Evolutionary conservation across 106 monocot species (phyloP), one percentile per base, ranked within the genome.

Genomic region (Phalaenopsis equestris): DNA sequence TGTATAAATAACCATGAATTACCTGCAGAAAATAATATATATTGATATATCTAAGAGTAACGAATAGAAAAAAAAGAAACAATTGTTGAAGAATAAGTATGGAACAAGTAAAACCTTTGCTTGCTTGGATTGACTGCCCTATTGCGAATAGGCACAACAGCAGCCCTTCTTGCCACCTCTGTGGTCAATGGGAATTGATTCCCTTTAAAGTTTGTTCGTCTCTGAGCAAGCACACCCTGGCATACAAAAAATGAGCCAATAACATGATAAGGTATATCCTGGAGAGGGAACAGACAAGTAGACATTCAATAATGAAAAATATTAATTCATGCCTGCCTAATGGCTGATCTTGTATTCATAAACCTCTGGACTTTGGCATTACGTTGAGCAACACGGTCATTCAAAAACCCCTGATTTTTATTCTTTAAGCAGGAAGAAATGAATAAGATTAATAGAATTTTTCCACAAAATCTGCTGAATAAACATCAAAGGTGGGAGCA

Each of bases 181-280:
- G 70, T 88, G n/a, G 93, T 87, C 47, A 89, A 10, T 8, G 80
- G 77, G 41, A 91, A 91, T 58, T 88, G 93, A 86, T 88, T 91
- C 55, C 83, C 91, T 17, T 61, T 78, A 78, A 89, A 87, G 84
- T 90, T 91, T 75, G 96, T 86, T 74, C 96, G 93, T 77, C 84
- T 88, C 72, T 86, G 86, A 36, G 96, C 96, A 88, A 96, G 88
- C 49, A 87, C 87, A 38, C 90, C 93, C 93, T 93, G 45, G 15
- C 42, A 38, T 45, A 49, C 30, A 39, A 39, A 70, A 70, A 10
- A 70, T 41, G 0, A 70, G 38, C 38, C 38, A 74, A 70, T 3
- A 70, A 70, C 10, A 70, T 15, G 12, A 4, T 36, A 39, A 70
- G 39, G 12, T 11, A 39, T 70, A 65, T 65, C n/a, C 23, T 65